Conservation (phyloP, 2,329 filamentous ascomycete genomes). For the Fusarium sp. region DNA sequence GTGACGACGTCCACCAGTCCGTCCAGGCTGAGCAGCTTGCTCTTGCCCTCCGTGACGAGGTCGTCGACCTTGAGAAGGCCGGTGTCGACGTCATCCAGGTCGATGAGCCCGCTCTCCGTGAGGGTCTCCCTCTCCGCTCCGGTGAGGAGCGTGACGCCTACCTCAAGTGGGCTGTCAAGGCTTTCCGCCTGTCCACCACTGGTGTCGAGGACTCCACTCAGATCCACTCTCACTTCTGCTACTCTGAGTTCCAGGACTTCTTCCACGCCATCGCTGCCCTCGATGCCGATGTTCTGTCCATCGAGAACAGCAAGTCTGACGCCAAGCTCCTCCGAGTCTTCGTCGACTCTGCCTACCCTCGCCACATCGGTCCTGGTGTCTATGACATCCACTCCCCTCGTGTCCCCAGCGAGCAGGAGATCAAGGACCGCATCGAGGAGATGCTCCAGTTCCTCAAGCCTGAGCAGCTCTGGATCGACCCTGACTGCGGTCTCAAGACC, state of each 20-base stretch:
- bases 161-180: conserved; percentile 96
- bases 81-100: conserved; percentile 99
- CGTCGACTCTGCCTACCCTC: conserved; percentile 95
- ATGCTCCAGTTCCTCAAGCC: conserved; percentile 98
- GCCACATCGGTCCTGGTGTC: conserved; percentile 98
- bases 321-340: conserved; percentile 99
- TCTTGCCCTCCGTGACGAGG: conserved; percentile 97
- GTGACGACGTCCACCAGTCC: conserved; percentile 99
- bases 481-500: conserved; percentile 99
- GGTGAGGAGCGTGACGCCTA: conserved; percentile 97
- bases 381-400: conserved; percentile 99
- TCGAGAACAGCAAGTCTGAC: conserved; percentile 99
- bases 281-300: conserved; percentile 97
- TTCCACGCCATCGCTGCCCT: conserved; percentile 99
- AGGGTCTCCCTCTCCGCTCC: conserved; percentile 96
- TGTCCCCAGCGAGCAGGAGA: conserved; percentile 97
- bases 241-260: conserved; percentile 99
- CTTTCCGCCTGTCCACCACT: conserved; percentile 94
- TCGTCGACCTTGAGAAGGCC: conserved; percentile 96
- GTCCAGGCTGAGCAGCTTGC: conserved; percentile 99
- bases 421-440: conserved; percentile 97
- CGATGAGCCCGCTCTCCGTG: conserved; percentile 98
- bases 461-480: conserved; percentile 99
- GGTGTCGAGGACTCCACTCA: conserved; percentile 96
- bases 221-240: conserved; percentile 99